Percentiles rank a stretch among this genome's conserved stretches.
Conservation (phyloP, 2,329 filamentous ascomycete species). For the Decorospora gaudefroyi region DNA sequence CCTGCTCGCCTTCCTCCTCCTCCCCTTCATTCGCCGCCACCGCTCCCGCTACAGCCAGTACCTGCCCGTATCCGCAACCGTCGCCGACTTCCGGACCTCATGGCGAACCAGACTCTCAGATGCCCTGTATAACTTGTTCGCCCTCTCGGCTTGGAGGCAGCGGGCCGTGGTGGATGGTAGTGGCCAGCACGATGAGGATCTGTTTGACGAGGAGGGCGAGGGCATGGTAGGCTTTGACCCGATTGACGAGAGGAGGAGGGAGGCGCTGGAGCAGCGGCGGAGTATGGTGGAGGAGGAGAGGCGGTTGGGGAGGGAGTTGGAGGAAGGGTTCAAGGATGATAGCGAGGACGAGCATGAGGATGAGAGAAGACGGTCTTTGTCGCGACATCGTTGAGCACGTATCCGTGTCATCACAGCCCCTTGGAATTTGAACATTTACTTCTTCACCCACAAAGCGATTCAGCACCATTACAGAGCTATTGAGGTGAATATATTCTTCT, state of each 20-base stretch:
- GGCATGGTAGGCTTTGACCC: constrained; percentile 54
- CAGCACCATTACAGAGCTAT: neutral
- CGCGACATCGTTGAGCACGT: constrained; percentile 14
- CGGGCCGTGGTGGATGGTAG: constrained; percentile 39
- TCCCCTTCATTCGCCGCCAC: constrained; percentile 53
- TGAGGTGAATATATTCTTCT: neutral
- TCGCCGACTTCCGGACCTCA: constrained; percentile 22
- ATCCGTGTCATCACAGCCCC: no score
- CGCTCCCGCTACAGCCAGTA: constrained; percentile 52
- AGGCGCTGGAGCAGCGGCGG: constrained; percentile 47
- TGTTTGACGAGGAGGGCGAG: constrained; percentile 54
- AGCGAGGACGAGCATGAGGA: constrained; percentile 63
- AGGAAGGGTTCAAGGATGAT: constrained; percentile 75
- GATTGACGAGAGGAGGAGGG: constrained; percentile 44
- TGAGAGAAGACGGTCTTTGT: constrained; percentile 28
- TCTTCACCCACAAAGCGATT: neutral
- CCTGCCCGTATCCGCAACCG: constrained; percentile 47
- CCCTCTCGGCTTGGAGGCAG: constrained; percentile 39
- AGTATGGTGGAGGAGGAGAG: constrained; percentile 57
- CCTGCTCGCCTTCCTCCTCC: constrained; percentile 48
- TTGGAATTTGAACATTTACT: constrained; percentile 2
- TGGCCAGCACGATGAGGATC: constrained; percentile 44
- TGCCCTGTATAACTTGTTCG: constrained; percentile 41
- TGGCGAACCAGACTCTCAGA: constrained; percentile 46
- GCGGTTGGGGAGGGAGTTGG: constrained; percentile 76